Evolutionary conservation across 495 filamentous ascomycete species (phyloP).

Genomic region (Letharia columbiana): DNA sequence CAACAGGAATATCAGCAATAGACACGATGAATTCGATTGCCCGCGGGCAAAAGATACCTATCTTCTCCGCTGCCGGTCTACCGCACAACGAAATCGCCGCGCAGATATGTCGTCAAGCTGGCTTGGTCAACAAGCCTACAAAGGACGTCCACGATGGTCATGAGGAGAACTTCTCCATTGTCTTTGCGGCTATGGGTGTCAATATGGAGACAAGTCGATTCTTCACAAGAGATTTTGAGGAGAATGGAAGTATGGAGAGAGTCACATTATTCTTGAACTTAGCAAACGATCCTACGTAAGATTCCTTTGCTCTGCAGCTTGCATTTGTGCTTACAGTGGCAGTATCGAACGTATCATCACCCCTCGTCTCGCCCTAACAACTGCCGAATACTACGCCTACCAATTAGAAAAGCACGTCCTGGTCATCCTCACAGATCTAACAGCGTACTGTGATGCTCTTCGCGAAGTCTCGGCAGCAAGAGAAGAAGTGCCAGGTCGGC

Average conservation of each 20-base stretch:
- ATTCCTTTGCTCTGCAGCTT: slow-evolving; percentile 8
- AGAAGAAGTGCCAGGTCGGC: slow-evolving; percentile 98
- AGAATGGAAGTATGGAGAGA: slow-evolving; percentile 97
- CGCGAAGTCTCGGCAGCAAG: slow-evolving; percentile 96
- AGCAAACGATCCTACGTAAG: slow-evolving; percentile 96
- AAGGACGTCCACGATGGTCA: slow-evolving; percentile 96
- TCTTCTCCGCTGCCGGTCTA: slow-evolving; percentile 97
- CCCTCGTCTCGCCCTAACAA: slow-evolving; percentile 94
- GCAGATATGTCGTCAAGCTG: slow-evolving; percentile 92
- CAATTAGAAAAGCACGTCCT: slow-evolving; percentile 99
- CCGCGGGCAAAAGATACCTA: slow-evolving; percentile 98
- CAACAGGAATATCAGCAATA: slow-evolving; percentile 98
- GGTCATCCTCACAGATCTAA: slow-evolving; percentile 95
- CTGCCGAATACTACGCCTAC: slow-evolving; percentile 99
- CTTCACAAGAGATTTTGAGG: slow-evolving; percentile 98
- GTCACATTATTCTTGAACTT: slow-evolving; percentile 96
- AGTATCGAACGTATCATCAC: slow-evolving; percentile 99
- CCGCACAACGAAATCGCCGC: slow-evolving; percentile 99
- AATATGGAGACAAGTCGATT: slow-evolving; percentile 98
- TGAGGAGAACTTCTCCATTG: slow-evolving; percentile 99
- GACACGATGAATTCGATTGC: slow-evolving; percentile 99
- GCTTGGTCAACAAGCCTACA: slow-evolving; percentile 78
- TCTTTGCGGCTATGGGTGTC: slow-evolving; percentile 99
- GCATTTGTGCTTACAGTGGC: slow-evolving; percentile 22
- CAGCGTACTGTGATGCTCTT: slow-evolving; percentile 96